Evolutionary conservation across 495 filamentous ascomycete genomes (phyloP), one percentile per base, ranked within the genome.

Genomic region (Neurospora sp.): DNA sequence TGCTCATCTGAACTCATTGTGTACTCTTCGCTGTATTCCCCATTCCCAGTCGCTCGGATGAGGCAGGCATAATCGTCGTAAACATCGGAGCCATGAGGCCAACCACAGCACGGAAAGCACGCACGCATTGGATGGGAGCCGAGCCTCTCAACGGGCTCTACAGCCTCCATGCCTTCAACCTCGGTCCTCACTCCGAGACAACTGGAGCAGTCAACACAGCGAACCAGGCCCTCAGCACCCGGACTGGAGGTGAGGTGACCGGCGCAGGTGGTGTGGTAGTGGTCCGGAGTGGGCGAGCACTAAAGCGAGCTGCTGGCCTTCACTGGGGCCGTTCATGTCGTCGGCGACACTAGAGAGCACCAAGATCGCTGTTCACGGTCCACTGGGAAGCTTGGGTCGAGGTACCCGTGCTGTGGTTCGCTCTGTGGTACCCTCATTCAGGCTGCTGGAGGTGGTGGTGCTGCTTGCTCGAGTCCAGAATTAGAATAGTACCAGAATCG

Each of bases 401-500:
- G 27, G 53, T 65, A 35, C 53, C 53, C 53, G 53, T 65, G 53
- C 27, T 65, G 53, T 35, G 53, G 53, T 65, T 65, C 53, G 53
- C 53, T 65, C 53, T 35, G 53, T 65, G 53, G 53, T 65, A 65
- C 53, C 53, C 12, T 65, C 27, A 65, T 14, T 65, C 53, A 65
- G 53, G 53, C 53, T 31, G 53, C 53, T 31, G 53, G 22, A 53
- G 53, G 5, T 61, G 48, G 48, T 59, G 22, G 27, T 61, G 53
- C 53, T 61, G 53, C 53, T 65, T 65, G 53, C 53, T 65, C 53
- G 53, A 73, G 71, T 78, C 77, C 76, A 65, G 75, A 78, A 76
- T 80, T 80, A 79, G 27, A 35, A 45, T 70, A 68, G 40, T 39
- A 69, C 71, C 71, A 70, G 80, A 80, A 81, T 75, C 76, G 73